Conservation (phyloP, 164 flowering plant species). For the Nymphaea colorata region DNA sequence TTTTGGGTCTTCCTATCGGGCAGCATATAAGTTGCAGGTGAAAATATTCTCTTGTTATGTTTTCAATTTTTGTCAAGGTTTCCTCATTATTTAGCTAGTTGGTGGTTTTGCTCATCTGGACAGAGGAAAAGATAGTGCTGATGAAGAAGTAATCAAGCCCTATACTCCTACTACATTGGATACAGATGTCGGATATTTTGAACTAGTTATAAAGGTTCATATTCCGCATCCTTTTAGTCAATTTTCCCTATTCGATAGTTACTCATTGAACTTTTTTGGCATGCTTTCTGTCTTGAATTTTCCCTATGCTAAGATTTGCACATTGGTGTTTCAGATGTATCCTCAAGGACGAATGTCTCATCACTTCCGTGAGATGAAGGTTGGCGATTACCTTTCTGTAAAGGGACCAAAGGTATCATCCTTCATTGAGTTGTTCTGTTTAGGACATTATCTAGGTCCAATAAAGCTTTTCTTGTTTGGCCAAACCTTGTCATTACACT, state of each 20-base stretch:
- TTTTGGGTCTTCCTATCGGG: slow-evolving; percentile 96
- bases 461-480: neutral
- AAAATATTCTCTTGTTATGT: neutral
- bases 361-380: slow-evolving; percentile 95
- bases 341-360: slow-evolving; percentile 99
- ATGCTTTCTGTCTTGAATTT: neutral
- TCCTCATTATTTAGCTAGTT: neutral
- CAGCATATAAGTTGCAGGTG: slow-evolving; percentile 95
- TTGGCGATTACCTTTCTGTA: slow-evolving; percentile 75
- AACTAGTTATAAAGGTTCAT: slow-evolving; percentile 84
- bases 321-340: slow-evolving; percentile 54
- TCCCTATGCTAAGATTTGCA: neutral
- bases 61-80: neutral
- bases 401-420: slow-evolving; percentile 88
- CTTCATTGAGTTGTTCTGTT: neutral
- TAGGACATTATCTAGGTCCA: neutral
- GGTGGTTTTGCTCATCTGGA: slow-evolving; percentile 1
- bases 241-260: too few relatives aligned
- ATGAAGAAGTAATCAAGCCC: slow-evolving; percentile 90
- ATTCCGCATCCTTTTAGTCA: neutral
- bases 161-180: slow-evolving; percentile 97
- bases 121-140: slow-evolving; percentile 88
- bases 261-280: neutral
- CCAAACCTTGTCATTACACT: neutral
- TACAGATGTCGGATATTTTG: slow-evolving; percentile 89